phyloP scores from a whole-genome alignment of 495 filamentous ascomycete genomes.

The Pyrenopolyporus hunteri region DNA sequence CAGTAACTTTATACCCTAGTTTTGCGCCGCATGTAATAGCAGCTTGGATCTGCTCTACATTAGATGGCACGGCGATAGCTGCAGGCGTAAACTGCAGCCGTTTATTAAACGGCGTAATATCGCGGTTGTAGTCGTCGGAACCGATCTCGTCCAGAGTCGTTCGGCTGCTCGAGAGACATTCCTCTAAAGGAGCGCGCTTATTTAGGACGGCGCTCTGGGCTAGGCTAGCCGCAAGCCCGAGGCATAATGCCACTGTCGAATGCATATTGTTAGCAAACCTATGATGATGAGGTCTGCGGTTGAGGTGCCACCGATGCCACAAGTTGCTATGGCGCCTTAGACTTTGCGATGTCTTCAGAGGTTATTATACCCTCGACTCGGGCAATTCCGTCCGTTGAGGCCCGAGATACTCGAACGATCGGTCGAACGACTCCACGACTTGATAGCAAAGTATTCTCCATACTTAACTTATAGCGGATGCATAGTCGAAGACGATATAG shows the following conservation, averaged over 20 bases:
- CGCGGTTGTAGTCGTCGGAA: slow-evolving; percentile 48
- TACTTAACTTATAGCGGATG: slow-evolving; percentile 32
- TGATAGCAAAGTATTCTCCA: slow-evolving; percentile 15
- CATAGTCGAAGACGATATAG: slow-evolving; percentile 20
- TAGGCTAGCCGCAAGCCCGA: slow-evolving; percentile 36
- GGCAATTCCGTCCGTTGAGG: slow-evolving; percentile 26
- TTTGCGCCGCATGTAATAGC: slow-evolving; percentile 51
- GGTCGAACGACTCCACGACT: slow-evolving; percentile 26
- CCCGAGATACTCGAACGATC: slow-evolving; percentile 28
- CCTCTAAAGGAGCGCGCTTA: slow-evolving; percentile 46
- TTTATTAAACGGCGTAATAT: slow-evolving; percentile 50
- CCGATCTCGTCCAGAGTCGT: slow-evolving; percentile 43
- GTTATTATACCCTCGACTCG: slow-evolving; percentile 35
- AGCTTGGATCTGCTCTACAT: slow-evolving; percentile 48
- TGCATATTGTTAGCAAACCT: slow-evolving; percentile 29
- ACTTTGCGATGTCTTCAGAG: slow-evolving; percentile 5
- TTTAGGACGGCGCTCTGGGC: slow-evolving; percentile 29
- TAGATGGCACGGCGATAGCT: slow-evolving; percentile 51
- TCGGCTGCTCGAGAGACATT: slow-evolving; percentile 46
- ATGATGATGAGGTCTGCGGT: background rate
- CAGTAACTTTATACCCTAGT: slow-evolving; percentile 49
- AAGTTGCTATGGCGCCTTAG: background rate
- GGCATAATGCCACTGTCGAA: slow-evolving; percentile 27
- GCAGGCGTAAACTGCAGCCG: slow-evolving; percentile 47
- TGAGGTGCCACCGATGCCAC: slow-evolving; percentile 2